These are phyloP conservation scores for Penicillium sp. DNA, from an alignment of 2,329 filamentous ascomycete species.

Conservation along the genomic window DNA sequence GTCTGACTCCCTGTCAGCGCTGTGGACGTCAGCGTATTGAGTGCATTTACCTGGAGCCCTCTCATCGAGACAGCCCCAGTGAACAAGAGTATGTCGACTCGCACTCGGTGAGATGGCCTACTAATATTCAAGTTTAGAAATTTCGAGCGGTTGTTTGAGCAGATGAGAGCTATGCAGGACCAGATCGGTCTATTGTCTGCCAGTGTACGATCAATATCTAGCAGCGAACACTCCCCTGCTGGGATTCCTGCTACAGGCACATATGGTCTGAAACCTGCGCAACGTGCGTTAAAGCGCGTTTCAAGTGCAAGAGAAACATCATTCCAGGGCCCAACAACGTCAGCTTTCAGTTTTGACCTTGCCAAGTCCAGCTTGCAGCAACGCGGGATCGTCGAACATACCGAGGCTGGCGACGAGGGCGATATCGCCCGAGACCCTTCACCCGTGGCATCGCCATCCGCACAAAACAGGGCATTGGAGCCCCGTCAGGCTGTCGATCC, in stretches of 20 bases:
- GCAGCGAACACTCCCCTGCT: slow-evolving; percentile 25
- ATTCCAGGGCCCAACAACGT: slow-evolving; percentile 84
- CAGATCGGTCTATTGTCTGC: slow-evolving; percentile 73
- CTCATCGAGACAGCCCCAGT: slow-evolving; percentile 64
- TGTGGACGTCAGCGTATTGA: slow-evolving; percentile 49
- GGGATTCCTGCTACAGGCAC: background rate
- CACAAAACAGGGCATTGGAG: slow-evolving; percentile 23
- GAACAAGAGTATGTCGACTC: slow-evolving; percentile 53
- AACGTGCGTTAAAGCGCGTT: slow-evolving; percentile 17
- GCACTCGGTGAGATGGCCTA: background rate
- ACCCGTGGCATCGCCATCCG: slow-evolving; percentile 31
- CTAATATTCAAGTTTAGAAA: slow-evolving; percentile 11
- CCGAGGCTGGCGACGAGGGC: slow-evolving; percentile 48
- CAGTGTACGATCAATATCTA: slow-evolving; percentile 63
- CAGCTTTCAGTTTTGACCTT: slow-evolving; percentile 75
- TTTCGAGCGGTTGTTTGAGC: slow-evolving; percentile 28
- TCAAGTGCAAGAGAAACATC: slow-evolving; percentile 51
- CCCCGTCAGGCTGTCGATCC: slow-evolving; percentile 57
- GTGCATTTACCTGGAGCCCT: slow-evolving; percentile 56
- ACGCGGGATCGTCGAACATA: slow-evolving; percentile 70
- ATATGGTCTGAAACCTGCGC: slow-evolving; percentile 12
- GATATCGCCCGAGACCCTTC: slow-evolving; percentile 51
- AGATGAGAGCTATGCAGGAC: slow-evolving; percentile 47
- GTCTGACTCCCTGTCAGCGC: slow-evolving; percentile 58
- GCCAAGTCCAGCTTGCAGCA: slow-evolving; percentile 80